Percentiles rank a stretch among this genome's conserved stretches.
phyloP scores from a whole-genome alignment of 805 yeast genomes.

The Ogataea polymorpha region DNA sequence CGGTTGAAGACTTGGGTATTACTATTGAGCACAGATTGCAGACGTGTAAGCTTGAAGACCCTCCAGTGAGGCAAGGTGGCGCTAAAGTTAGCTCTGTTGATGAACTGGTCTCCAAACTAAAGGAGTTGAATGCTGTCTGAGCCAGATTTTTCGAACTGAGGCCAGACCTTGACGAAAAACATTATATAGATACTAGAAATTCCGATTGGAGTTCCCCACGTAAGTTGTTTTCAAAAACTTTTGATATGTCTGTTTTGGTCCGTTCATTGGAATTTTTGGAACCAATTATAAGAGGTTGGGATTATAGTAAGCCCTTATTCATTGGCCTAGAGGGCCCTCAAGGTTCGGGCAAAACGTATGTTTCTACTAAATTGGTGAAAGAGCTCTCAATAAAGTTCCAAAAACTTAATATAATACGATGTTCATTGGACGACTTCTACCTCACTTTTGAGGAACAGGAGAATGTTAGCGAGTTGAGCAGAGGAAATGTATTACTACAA shows the following conservation, averaged over 20 bases:
- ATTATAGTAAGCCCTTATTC: constrained; percentile 34
- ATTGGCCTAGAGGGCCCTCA: constrained; percentile 70
- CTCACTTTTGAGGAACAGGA: constrained; percentile 61
- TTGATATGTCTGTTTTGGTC: constrained; percentile 20
- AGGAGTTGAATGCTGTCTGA: constrained; percentile 68
- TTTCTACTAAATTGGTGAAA: constrained; percentile 41
- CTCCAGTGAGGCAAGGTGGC: constrained; percentile 80
- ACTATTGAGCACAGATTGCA: constrained; percentile 63
- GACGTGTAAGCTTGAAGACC: constrained; percentile 75
- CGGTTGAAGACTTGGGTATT: constrained; percentile 67
- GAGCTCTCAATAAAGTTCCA: constrained; percentile 37
- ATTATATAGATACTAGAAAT: neutral
- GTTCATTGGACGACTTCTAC: constrained; percentile 88
- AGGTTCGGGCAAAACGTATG: constrained; percentile 73
- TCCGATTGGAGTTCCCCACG: constrained; percentile 2
- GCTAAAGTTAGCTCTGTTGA: constrained; percentile 76
- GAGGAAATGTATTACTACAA: constrained; percentile 43
- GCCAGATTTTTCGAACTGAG: neutral
- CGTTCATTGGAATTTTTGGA: constrained; percentile 28
- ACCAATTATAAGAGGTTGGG: constrained; percentile 29
- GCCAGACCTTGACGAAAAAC: too few species aligned
- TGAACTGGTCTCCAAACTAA: constrained; percentile 74
- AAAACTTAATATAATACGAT: constrained; percentile 37
- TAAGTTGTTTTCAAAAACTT: neutral
- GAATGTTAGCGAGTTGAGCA: constrained; percentile 36